Evolutionary conservation across 2,329 filamentous ascomycete genomes (phyloP).

Genomic region (Colletotrichum phormii): DNA sequence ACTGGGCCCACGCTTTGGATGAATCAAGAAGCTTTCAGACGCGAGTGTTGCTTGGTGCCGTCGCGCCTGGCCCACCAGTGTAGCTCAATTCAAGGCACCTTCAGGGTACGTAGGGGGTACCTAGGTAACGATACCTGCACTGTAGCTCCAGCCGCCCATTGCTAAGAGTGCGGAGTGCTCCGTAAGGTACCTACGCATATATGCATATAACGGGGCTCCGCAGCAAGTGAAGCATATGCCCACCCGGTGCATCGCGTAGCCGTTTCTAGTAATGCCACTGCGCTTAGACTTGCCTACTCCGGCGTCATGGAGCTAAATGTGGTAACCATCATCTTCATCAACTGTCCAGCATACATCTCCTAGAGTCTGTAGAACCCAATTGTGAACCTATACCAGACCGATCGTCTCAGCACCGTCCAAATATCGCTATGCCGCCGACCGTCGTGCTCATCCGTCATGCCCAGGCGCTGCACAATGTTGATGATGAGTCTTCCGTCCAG

Average conservation of each 20-base stretch:
- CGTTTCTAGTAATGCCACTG: neutral
- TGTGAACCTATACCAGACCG: too few relatives aligned
- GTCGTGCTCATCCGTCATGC: slow-evolving; percentile 92
- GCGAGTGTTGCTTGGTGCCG: neutral
- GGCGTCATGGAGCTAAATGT: neutral
- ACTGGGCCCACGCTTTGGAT: neutral
- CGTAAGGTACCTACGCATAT: neutral
- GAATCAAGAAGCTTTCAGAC: neutral
- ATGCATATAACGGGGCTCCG: neutral
- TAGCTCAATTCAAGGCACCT: neutral
- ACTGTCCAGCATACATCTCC: neutral
- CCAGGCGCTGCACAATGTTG: slow-evolving; percentile 71
- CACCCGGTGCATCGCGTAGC: neutral
- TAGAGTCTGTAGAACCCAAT: neutral
- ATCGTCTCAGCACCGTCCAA: neutral
- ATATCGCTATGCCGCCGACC: slow-evolving; percentile 61
- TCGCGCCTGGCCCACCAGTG: neutral
- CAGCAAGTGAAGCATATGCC: neutral
- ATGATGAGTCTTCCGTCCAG: slow-evolving; percentile 55
- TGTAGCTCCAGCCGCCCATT: neutral
- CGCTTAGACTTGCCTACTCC: neutral
- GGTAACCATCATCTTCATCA: neutral
- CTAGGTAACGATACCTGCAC: too few relatives aligned
- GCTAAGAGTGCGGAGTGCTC: neutral
- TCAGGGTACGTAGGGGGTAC: too few relatives aligned